Evolutionary conservation across 2,329 filamentous ascomycete genomes (phyloP).

Genomic region (Colletotrichum sp.): DNA sequence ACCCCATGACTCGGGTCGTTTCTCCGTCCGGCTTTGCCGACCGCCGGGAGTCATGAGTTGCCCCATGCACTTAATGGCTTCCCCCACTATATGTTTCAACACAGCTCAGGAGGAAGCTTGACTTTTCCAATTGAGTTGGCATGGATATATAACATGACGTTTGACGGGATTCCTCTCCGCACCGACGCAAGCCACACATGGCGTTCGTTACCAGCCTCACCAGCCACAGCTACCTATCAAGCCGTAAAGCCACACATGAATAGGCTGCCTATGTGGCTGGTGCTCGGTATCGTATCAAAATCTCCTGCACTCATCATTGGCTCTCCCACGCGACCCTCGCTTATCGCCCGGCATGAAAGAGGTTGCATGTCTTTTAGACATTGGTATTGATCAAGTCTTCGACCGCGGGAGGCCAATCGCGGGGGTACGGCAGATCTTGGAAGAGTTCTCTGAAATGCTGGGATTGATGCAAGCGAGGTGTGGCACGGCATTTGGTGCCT

Average conservation of each 20-base stretch:
- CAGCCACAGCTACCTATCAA: not conserved
- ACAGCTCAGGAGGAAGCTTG: not conserved
- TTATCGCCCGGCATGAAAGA: conserved; percentile 8
- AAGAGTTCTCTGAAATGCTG: not conserved
- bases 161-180: not conserved
- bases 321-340: not conserved
- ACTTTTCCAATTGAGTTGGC: not conserved
- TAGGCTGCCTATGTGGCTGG: not conserved
- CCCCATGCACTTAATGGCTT: not conserved
- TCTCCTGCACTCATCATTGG: conserved; percentile 8
- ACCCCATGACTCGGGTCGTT: not conserved
- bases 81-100: not conserved
- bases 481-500: not conserved
- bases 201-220: not conserved
- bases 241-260: not conserved
- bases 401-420: not conserved
- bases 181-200: not conserved
- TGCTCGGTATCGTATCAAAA: not conserved
- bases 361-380: not conserved
- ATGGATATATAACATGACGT: not conserved
- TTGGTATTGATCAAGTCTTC: not conserved
- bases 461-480: not conserved
- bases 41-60: not conserved
- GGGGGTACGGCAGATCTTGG: not conserved
- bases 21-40: not conserved